A percentile compares a stretch with the other conserved stretches of the same genome.
Conservation (phyloP, 805 yeast genomes). For the Kregervanrija delftensis region DNA sequence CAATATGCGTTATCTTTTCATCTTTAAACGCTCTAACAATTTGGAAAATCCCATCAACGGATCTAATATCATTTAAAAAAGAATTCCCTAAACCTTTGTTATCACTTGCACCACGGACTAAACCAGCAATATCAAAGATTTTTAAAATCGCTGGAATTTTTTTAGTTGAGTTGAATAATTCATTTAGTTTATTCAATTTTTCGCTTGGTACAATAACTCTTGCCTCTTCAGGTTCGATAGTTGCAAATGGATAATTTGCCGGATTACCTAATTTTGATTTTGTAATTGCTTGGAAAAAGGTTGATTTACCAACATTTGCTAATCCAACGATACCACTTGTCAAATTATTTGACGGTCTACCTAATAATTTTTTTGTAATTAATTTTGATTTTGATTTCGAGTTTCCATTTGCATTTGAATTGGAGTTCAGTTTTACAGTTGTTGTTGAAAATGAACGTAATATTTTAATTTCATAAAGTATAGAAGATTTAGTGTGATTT, state of each 20-base stretch:
- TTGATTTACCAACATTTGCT: constrained; percentile 61
- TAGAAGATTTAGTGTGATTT: no score
- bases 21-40: constrained; percentile 60
- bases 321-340: constrained; percentile 49
- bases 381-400: no score
- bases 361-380: constrained; percentile 17
- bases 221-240: constrained; percentile 69
- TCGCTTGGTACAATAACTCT: constrained; percentile 45
- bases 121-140: constrained; percentile 64
- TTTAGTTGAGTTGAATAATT: constrained; percentile 42
- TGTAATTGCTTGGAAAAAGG: constrained; percentile 56
- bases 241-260: constrained; percentile 68
- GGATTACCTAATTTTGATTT: constrained; percentile 58
- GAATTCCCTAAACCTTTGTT: constrained; percentile 76
- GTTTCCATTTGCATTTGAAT: no score
- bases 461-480: no score
- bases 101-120: constrained; percentile 53
- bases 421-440: no score
- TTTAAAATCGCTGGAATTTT: constrained; percentile 50
- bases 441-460: no score
- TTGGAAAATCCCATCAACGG: constrained; percentile 67
- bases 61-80: constrained; percentile 59
- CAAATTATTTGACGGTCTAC: constrained; percentile 29
- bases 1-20: constrained; percentile 61
- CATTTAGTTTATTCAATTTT: constrained; percentile 40